Conservation (phyloP, 768 basidiomycete genomes). For the Podaxis carcinomalis region DNA sequence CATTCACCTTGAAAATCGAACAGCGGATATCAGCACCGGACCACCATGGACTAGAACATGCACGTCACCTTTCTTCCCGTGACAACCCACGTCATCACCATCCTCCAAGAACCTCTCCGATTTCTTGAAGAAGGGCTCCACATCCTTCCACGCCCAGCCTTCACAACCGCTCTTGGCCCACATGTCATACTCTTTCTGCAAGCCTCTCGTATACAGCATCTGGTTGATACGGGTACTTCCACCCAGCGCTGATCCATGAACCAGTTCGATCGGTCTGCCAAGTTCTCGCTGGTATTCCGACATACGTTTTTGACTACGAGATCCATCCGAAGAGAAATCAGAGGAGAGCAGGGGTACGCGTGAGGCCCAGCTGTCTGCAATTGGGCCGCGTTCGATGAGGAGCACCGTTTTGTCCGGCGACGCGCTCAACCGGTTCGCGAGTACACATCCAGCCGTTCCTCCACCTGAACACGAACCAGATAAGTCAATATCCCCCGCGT, state of each 20-base stretch:
- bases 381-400: constrained; percentile 56
- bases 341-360: constrained; percentile 14
- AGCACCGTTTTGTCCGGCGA: constrained; percentile 45
- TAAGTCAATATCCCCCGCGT: not conserved
- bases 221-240: constrained; percentile 41
- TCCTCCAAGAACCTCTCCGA: constrained; percentile 48
- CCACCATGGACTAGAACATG: constrained; percentile 20
- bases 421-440: constrained; percentile 55
- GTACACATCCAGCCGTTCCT: constrained; percentile 56
- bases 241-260: constrained; percentile 21
- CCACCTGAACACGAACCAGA: constrained; percentile 38
- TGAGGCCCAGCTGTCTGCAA: constrained; percentile 25
- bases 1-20: constrained; percentile 33
- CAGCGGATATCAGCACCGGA: constrained; percentile 22
- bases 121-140: constrained; percentile 60
- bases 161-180: constrained; percentile 47
- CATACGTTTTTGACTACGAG: constrained; percentile 33
- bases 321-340: constrained; percentile 13
- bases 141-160: constrained; percentile 56
- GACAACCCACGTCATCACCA: not conserved
- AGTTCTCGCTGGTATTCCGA: constrained; percentile 40
- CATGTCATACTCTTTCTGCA: constrained; percentile 20
- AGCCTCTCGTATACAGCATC: constrained; percentile 21
- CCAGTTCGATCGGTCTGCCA: constrained; percentile 28
- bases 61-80: constrained; percentile 33